Evolutionary conservation across 192 early-diverging fungal genomes (phyloP).

Genomic region (Endogone sp.): DNA sequence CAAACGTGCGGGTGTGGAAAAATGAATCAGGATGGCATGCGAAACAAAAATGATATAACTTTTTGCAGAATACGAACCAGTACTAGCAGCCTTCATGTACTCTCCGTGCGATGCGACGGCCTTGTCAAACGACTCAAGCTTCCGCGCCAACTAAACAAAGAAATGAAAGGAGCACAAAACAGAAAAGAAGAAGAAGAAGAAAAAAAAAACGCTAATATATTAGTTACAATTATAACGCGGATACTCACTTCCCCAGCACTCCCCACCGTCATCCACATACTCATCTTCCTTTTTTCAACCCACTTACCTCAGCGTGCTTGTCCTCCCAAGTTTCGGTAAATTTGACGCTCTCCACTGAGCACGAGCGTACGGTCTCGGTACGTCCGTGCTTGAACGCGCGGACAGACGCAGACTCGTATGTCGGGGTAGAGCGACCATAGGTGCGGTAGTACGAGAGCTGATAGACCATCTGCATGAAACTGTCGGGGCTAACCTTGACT

Average conservation of each 20-base stretch:
- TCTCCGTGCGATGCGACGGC: conserved; percentile 63
- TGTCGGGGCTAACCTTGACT: conserved; percentile 63
- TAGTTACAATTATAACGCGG: too few relatives aligned
- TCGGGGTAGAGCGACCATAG: conserved; percentile 57
- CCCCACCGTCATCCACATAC: too few relatives aligned
- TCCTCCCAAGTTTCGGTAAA: conserved; percentile 53
- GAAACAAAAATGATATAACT: too few relatives aligned
- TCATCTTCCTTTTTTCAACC: not conserved
- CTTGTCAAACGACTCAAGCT: conserved; percentile 49
- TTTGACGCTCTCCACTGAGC: conserved; percentile 60
- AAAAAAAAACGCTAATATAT: not conserved
- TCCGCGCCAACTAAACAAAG: conserved; percentile 17
- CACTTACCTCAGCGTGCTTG: conserved; percentile 15
- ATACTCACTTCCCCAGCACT: too few relatives aligned
- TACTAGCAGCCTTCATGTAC: conserved; percentile 66
- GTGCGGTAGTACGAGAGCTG: conserved; percentile 81
- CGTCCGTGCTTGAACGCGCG: conserved; percentile 78
- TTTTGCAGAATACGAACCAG: conserved; percentile 42
- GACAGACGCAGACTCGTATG: conserved; percentile 85
- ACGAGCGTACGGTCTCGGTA: conserved; percentile 81
- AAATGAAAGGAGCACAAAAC: too few relatives aligned
- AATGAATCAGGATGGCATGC: too few relatives aligned
- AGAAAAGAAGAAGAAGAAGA: not conserved
- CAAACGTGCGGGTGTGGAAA: too few relatives aligned
- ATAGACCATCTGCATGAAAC: conserved; percentile 80